Base-by-base conservation (phyloP, 257 asterid genomes). In the Haberlea rhodopensis region DNA sequence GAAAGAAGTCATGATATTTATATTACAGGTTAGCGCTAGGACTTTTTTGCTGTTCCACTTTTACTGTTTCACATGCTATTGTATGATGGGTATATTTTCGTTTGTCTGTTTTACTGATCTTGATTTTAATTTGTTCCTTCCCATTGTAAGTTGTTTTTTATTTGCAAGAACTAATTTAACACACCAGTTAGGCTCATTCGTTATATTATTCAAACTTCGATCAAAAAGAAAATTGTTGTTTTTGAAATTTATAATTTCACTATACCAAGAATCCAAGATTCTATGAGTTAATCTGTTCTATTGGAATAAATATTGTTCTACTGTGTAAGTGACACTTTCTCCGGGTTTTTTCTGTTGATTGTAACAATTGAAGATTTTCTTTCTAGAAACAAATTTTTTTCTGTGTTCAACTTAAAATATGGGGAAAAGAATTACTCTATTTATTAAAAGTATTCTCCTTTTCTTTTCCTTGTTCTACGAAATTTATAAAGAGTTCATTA, bases 61-160 rank as follows among this genome's bases (percentile, higher is more conserved):
- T 52, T 53, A 54, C 29, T 8, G 13, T n/a, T n/a, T n/a, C n/a
- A n/a, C n/a, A n/a, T n/a, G 45, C 5, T 49, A 46, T 46, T 40
- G 19, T 59, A 52, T 34, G 59, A 19, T 58, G 26, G 70, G 27
- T 24, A 16, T 43, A 46, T 15, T 53, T 37, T n/a, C n/a, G 31
- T 51, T 25, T 21, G 45, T 61, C 54, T 51, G 55, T 51, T 53
- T 27, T 46, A 52, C 49, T 23, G 6, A 16, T 29, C 49, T 18
- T 32, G 54, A 43, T 68, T 68, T 49, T 40, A 43, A 52, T 66
- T 66, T 53, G 63, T 66, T 61, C 53, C 55, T 57, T 29, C 62
- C 27, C 11, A 22, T 6, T 54, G 28, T 29, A 58, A 19, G 26
- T 18, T 40, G 20, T 54, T 68, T 68, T 26, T 24, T 19, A n/a